Conservation (phyloP, 2,329 filamentous ascomycete species). For the Elsinoe batatas region DNA sequence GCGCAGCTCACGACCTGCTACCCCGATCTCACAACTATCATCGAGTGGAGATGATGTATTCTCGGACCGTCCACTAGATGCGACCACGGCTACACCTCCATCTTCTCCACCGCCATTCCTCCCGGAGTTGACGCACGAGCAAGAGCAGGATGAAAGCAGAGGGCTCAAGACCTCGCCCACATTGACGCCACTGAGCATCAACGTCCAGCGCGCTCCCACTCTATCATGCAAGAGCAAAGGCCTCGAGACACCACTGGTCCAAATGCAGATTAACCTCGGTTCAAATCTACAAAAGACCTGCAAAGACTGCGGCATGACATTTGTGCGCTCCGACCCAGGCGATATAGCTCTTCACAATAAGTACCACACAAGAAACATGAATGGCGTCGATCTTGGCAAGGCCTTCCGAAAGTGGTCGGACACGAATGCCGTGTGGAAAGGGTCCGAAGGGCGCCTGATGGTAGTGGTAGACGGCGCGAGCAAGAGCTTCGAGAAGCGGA, state of each 20-base stretch:
- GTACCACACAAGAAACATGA: constrained; percentile 52
- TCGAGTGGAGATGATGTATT: constrained; percentile 20
- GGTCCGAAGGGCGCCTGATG: constrained; percentile 37
- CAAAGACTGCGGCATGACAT: constrained; percentile 55
- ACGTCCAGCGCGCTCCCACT: background rate
- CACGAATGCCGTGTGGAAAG: constrained; percentile 11
- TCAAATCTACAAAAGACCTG: constrained; percentile 48
- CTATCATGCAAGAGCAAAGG: constrained; percentile 17
- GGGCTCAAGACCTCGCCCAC: background rate
- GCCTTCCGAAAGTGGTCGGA: constrained; percentile 40
- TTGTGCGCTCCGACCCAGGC: constrained; percentile 51
- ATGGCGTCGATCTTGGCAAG: constrained; percentile 52
- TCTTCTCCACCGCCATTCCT: constrained; percentile 42
- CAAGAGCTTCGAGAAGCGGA: constrained; percentile 42
- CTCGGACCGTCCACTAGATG: constrained; percentile 18
- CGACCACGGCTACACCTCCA: constrained; percentile 37
- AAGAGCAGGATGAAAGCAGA: background rate
- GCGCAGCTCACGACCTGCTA: background rate
- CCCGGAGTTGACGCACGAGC: constrained; percentile 12
- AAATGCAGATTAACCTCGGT: constrained; percentile 53
- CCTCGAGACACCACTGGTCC: constrained; percentile 33
- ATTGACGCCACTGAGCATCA: background rate
- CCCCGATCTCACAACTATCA: constrained; percentile 12
- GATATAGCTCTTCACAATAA: constrained; percentile 54
- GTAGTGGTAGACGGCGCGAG: constrained; percentile 49